A percentile compares a stretch with the other conserved stretches of the same genome.
phyloP scores from a whole-genome alignment of 305 asterid species.

The Fraxinus velutina region DNA sequence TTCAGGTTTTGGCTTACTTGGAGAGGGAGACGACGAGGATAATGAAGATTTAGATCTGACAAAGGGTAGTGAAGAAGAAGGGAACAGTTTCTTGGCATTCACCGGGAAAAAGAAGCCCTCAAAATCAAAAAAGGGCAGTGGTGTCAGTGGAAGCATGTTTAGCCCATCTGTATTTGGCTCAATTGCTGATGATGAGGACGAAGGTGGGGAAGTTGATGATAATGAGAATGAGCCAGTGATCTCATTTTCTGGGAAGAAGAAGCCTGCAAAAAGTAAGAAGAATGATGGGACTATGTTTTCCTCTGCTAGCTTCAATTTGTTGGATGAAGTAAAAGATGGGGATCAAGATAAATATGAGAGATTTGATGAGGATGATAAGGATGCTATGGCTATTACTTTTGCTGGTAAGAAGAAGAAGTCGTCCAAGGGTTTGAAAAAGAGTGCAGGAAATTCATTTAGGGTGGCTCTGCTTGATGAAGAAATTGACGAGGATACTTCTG shows the following conservation, averaged over 20 bases:
- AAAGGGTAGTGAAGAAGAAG: constrained; percentile 19
- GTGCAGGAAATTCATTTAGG: constrained; percentile 41
- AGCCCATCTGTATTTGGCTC: constrained; percentile 28
- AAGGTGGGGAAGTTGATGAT: constrained; percentile 28
- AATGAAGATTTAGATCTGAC: constrained; percentile 20
- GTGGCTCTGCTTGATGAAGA: constrained; percentile 52
- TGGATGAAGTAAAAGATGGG: constrained; percentile 41
- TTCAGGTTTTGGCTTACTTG: constrained; percentile 56
- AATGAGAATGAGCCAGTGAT: constrained; percentile 39
- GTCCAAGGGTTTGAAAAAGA: constrained; percentile 44
- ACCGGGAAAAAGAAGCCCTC: constrained; percentile 37
- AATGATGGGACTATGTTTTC: constrained; percentile 32
- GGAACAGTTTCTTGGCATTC: constrained; percentile 14
- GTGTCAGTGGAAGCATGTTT: constrained; percentile 24
- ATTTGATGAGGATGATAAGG: constrained; percentile 27
- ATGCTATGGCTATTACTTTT: constrained; percentile 31
- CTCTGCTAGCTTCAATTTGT: constrained; percentile 39
- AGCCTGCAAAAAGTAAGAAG: constrained; percentile 54
- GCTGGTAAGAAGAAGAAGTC: constrained; percentile 54
- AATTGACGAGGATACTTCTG: constrained; percentile 40
- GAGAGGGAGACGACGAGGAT: constrained; percentile 45
- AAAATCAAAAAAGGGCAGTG: constrained; percentile 35
- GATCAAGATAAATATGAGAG: constrained; percentile 27
- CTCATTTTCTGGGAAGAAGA: constrained; percentile 55
- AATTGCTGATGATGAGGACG: constrained; percentile 45